Evolutionary conservation across 805 yeast species (phyloP).

Genomic region (Monosporozyma solicola): DNA sequence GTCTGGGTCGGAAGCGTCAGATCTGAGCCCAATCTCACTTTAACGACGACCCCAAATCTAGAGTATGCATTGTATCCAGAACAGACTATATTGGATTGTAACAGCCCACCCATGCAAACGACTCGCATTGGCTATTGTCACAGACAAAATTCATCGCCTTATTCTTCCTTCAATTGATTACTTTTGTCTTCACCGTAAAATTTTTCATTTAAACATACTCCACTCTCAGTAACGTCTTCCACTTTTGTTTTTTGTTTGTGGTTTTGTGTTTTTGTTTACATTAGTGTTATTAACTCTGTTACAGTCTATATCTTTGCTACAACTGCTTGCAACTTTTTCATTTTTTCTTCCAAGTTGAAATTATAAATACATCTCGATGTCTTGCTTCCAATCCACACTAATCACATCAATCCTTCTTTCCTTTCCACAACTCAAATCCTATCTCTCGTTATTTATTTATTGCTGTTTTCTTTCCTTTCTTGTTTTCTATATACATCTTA

Average conservation of each 20-base stretch:
- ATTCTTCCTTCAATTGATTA: background rate
- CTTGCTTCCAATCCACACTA: background rate
- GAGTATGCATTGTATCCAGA: background rate
- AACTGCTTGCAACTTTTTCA: background rate
- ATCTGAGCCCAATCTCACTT: background rate
- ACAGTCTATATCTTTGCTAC: background rate
- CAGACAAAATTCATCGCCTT: background rate
- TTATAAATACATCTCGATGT: background rate
- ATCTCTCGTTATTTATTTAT: too few relatives aligned
- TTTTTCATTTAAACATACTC: background rate
- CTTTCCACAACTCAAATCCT: background rate
- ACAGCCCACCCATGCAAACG: background rate
- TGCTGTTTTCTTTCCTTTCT: background rate
- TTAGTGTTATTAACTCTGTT: background rate
- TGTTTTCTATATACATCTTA: background rate
- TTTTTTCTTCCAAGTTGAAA: background rate
- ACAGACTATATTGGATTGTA: background rate
- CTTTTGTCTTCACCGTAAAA: background rate
- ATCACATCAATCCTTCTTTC: background rate
- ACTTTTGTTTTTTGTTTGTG: background rate
- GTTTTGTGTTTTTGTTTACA: background rate
- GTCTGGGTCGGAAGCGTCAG: background rate
- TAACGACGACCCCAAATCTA: background rate
- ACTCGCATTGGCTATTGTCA: background rate
- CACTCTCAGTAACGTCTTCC: background rate